Evolutionary conservation across 345 rosid species (phyloP).

Genomic region (Brassica incana): DNA sequence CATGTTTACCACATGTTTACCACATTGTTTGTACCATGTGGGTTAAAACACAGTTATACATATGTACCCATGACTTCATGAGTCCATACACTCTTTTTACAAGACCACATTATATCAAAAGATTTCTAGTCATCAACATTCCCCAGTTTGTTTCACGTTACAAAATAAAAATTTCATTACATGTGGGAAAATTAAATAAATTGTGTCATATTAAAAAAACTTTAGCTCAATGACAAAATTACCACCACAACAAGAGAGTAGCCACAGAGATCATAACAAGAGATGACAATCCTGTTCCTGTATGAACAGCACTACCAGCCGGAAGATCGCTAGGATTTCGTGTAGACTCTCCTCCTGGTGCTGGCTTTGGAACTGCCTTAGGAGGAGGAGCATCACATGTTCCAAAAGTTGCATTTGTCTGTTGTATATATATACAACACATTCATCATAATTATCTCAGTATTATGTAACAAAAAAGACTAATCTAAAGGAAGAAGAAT

Average conservation of each 20-base stretch:
- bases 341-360: constrained; percentile 31
- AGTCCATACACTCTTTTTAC: too few species aligned
- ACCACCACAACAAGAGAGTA: constrained; percentile 38
- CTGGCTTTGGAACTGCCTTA: constrained; percentile 75
- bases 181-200: constrained; percentile 1
- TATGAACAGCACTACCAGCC: constrained; percentile 35
- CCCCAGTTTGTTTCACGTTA: not conserved
- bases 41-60: too few species aligned
- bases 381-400: constrained; percentile 75
- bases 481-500: not conserved
- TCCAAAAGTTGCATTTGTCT: constrained; percentile 75
- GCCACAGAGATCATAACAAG: constrained; percentile 23
- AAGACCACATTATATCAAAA: constrained; percentile 9
- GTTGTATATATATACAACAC: constrained; percentile 9
- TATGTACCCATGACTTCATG: too few species aligned
- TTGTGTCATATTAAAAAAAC: not conserved
- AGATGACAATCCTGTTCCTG: constrained; percentile 44
- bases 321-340: constrained; percentile 5
- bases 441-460: not conserved
- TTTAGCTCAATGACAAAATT: not conserved
- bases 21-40: too few species aligned
- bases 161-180: constrained; percentile 2
- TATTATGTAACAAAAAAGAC: not conserved
- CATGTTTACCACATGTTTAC: too few species aligned
- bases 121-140: constrained; percentile 1